These are phyloP conservation scores for Plasmodium knowlesi DNA, from an alignment of 169 alveolate species.

Conservation along the genomic window DNA sequence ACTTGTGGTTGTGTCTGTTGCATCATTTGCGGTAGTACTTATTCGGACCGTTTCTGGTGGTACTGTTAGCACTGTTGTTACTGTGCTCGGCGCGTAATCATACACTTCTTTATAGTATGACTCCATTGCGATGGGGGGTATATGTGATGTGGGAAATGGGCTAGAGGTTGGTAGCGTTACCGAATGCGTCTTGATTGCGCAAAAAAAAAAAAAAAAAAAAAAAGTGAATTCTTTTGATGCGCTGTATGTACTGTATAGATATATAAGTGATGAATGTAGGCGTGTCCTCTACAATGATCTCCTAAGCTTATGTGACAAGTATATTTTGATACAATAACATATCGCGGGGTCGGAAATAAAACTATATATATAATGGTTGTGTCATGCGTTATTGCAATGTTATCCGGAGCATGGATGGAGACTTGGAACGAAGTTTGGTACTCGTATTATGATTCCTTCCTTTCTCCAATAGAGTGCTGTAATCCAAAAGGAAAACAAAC, in stretches of 20 bases:
- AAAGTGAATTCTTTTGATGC: no score
- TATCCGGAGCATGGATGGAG: neutral
- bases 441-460: neutral
- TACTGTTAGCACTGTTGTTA: neutral
- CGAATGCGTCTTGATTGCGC: neutral
- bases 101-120: constrained; percentile 20
- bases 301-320: neutral
- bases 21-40: no score
- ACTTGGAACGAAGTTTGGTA: neutral
- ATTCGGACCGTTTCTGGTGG: no score
- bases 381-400: neutral
- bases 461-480: neutral
- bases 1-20: no score
- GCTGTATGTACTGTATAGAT: neutral
- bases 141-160: neutral
- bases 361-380: neutral
- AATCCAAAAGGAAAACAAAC: neutral
- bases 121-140: constrained; percentile 2
- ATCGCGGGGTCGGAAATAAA: neutral
- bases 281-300: neutral
- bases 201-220: no score
- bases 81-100: neutral
- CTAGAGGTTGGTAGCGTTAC: neutral
- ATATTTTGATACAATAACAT: neutral
- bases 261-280: neutral